Evolutionary conservation across 768 basidiomycete genomes (phyloP).

Genomic region (Tricholoma bakamatsutake): DNA sequence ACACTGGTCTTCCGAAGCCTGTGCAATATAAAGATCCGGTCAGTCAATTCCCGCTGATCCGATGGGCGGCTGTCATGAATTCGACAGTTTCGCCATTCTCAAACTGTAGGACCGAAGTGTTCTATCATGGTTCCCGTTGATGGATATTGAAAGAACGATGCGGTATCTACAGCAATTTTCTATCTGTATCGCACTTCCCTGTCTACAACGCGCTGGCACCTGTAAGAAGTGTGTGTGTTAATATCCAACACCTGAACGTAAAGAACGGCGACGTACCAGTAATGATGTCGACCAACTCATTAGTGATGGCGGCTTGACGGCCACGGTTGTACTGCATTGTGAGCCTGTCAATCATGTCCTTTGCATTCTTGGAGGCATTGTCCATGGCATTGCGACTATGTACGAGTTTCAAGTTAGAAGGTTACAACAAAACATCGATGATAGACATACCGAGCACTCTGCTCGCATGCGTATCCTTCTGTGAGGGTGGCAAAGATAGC

Average conservation of each 20-base stretch:
- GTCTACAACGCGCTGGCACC: slow-evolving; percentile 42
- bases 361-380: slow-evolving; percentile 98
- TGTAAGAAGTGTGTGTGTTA: slow-evolving; percentile 13
- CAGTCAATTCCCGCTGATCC: background rate
- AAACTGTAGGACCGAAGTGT: background rate
- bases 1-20: background rate
- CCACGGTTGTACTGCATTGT: slow-evolving; percentile 98
- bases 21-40: background rate
- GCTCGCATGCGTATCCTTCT: slow-evolving; percentile 94
- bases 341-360: slow-evolving; percentile 82
- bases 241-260: background rate
- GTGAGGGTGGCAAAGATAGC: slow-evolving; percentile 92
- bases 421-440: background rate
- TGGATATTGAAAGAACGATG: background rate
- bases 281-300: slow-evolving; percentile 90
- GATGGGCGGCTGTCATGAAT: background rate
- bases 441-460: slow-evolving; percentile 68
- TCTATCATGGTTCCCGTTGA: background rate
- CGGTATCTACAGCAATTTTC: slow-evolving; percentile 11
- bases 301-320: slow-evolving; percentile 96
- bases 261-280: slow-evolving; percentile 52
- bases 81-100: background rate
- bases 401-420: background rate
- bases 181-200: slow-evolving; percentile 3
- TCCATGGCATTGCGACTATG: slow-evolving; percentile 96